Evolutionary conservation across 78 protist genomes (phyloP).

Genomic region (Protostelium mycophagum): DNA sequence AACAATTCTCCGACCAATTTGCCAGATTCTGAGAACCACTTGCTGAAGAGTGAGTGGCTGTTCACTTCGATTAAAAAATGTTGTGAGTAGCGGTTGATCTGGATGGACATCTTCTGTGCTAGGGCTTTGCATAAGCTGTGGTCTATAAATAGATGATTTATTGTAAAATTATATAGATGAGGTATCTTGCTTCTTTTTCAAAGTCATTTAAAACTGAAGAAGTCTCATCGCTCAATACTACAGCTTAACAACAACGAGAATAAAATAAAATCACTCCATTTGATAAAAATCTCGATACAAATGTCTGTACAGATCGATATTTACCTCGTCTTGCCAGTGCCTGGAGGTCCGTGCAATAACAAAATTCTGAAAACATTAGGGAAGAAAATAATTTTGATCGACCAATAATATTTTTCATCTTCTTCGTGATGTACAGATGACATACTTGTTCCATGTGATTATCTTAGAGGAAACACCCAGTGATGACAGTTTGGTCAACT

Average conservation of each 20-base stretch:
- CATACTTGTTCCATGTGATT: conserved; percentile 54
- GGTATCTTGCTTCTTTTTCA: background rate
- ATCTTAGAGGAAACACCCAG: conserved; percentile 29
- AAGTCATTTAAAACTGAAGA: too few species aligned
- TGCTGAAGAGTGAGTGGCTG: conserved; percentile 87
- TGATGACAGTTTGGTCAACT: conserved; percentile 53
- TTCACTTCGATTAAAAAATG: conserved; percentile 75
- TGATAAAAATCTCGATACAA: too few species aligned
- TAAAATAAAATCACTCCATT: too few species aligned
- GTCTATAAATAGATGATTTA: background rate
- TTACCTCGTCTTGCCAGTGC: conserved; percentile 88
- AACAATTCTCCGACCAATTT: conserved; percentile 91
- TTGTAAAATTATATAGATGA: background rate
- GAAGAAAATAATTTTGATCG: background rate
- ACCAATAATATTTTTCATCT: background rate
- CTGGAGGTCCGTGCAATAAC: conserved; percentile 96
- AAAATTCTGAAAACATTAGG: conserved; percentile 37
- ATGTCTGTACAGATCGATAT: too few species aligned
- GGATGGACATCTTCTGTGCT: conserved; percentile 89
- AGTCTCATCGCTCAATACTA: too few species aligned
- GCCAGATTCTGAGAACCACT: conserved; percentile 97
- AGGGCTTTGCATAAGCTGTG: conserved; percentile 73
- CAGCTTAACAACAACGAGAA: background rate
- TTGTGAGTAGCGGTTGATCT: conserved; percentile 16
- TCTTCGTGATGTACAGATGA: conserved; percentile 18